Evolutionary conservation across 176 grass and related monocot species (phyloP), one percentile per base, ranked within the genome.

Genomic region (Carex scoparia): DNA sequence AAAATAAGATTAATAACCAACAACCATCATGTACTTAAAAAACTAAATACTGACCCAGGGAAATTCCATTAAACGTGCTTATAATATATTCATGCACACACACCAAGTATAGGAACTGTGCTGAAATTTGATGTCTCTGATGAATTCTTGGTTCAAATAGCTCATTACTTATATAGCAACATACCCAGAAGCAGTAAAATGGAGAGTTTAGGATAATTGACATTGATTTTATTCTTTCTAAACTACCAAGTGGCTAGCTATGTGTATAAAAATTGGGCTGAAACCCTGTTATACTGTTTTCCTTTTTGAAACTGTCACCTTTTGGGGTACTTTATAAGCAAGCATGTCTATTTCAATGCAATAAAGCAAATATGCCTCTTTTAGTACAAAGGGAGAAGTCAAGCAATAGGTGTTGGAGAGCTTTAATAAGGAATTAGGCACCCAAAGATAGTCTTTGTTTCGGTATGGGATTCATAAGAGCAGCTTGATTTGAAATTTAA

Each of bases 331-430:
- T 7, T 19, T 76, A 31, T 32, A 2, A 53, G 46, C 9, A 42
- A 74, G 71, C 10, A 30, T 76, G 0, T 32, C 72, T 76, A 54
- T 4, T 51, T 74, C 70, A 51, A 5, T 12, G 42, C 44, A 49
- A 48, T 74, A 53, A 14, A 23, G 48, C 23, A 31, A 76, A 55
- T 31, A 14, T 1, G n/a, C 10, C 72, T 13, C 12, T 53, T 68
- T 76, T 76, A 54, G 12, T 51, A 54, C 71, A 75, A 75, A 75
- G 69, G 69, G 48, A 76, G 48, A 76, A 76, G 23, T 31, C 10
- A 55, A 76, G 44, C 72, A 54, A 56, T 1, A 53, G 1, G 23
- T 55, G 10, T 0, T 54, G 46, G 69, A 54, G 27, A 15, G 19
- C 32, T 23, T 19, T 76, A 38, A 48, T 72, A 31, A 30, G 32